Percentiles rank a stretch among this genome's conserved stretches.
Evolutionary conservation across 2,329 filamentous ascomycete species (phyloP).

Genomic region (Pseudopithomyces maydicus): DNA sequence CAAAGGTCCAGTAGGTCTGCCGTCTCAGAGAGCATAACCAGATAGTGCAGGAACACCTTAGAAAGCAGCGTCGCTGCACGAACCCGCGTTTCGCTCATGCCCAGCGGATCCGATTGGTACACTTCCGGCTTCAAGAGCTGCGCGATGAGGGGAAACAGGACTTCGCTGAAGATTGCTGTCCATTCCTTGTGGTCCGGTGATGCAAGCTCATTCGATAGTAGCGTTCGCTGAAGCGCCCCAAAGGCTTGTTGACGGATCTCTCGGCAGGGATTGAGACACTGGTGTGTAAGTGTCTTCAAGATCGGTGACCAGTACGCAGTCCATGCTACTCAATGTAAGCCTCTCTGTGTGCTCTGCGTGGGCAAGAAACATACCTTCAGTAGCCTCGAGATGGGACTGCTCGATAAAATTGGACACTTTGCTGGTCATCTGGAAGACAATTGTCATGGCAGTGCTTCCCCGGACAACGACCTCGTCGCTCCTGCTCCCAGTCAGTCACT

Average conservation of each 20-base stretch:
- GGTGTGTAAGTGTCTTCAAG: constrained; percentile 82
- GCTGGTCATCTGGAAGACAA: constrained; percentile 80
- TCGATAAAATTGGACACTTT: constrained; percentile 86
- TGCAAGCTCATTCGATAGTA: constrained; percentile 83
- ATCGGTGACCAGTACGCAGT: constrained; percentile 97
- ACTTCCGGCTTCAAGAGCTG: constrained; percentile 91
- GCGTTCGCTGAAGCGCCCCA: constrained; percentile 79
- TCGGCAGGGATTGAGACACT: constrained; percentile 93
- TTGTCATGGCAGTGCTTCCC: constrained; percentile 78
- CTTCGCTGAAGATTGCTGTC: constrained; percentile 92
- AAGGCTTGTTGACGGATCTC: constrained; percentile 91
- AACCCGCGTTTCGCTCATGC: constrained; percentile 94
- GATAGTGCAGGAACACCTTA: constrained; percentile 94
- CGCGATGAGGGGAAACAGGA: constrained; percentile 88
- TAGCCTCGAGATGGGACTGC: constrained; percentile 88
- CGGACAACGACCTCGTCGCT: constrained; percentile 76
- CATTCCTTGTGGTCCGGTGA: constrained; percentile 87
- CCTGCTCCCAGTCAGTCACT: constrained; percentile 44
- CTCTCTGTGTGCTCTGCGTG: neutral
- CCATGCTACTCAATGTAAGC: constrained; percentile 68
- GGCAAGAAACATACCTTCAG: constrained; percentile 66
- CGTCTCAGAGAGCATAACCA: constrained; percentile 82
- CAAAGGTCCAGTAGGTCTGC: constrained; percentile 90
- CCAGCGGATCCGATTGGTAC: constrained; percentile 85
- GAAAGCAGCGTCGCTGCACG: constrained; percentile 89